Evolutionary conservation across 805 yeast genomes (phyloP), one percentile per base, ranked within the genome.

Genomic region (Huiozyma sinensis): DNA sequence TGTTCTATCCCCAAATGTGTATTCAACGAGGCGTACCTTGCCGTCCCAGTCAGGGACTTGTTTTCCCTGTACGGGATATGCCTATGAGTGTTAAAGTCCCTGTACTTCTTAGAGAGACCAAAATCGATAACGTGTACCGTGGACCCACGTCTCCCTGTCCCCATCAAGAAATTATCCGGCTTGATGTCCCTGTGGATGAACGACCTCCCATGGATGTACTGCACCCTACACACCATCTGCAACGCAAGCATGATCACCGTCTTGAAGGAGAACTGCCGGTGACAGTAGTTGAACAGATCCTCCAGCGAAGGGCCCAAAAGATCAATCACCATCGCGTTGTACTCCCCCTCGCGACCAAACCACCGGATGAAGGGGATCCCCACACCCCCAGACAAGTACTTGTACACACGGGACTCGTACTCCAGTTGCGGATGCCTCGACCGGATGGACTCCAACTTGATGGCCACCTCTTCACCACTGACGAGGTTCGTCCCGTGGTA

Each of bases 1-100:
- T 90, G 98, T 64, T 90, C 98, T 54, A 90, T 84, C 44, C 98
- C 98, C 63, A 92, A 71, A 67, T 90, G 98, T 33, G 98, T 90
- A 66, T 89, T 90, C 54, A 92, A 82, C 47, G 88, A 77, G 42
- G 97, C 97, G 65, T 90, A 92, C 60, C 98, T 79, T 12, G 97
- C 97, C 28, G 98, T 90, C 59, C 98, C 98, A 11, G 97, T 90
- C 57, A 90, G 76, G 58, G 90, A 88, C 67, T 92, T 90, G 67
- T 90, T 89, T 69, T 90, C 97, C 53, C 95, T 77, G 67, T 90
- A 92, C 9, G 97, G 96, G 47, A 92, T 92, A 64, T 90, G 98
- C 55, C 86, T 72, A 65, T 87, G 95, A 24, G 95, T 82, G 64
- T 94, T 77, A 50, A 95, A 95, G 64, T 90, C 97, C 57, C 97